Evolutionary conservation across 2,329 filamentous ascomycete genomes (phyloP).

Genomic region (Atkinsonella hypoxylon): DNA sequence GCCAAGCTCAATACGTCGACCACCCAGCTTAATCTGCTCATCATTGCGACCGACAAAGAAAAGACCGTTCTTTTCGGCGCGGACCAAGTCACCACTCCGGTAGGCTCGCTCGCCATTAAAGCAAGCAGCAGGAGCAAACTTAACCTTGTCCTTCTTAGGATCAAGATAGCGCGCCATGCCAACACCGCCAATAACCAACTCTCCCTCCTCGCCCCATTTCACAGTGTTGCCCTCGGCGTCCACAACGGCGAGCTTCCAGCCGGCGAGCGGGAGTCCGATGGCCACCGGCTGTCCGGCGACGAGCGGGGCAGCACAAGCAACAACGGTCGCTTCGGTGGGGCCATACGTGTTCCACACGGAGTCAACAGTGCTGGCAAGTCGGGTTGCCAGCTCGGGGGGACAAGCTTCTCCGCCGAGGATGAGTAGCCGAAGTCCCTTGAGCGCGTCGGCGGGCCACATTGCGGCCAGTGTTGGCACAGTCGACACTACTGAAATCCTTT

Average conservation of each 20-base stretch:
- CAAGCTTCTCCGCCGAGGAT: slow-evolving; percentile 15
- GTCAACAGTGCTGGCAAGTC: slow-evolving; percentile 10
- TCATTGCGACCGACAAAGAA: slow-evolving; percentile 16
- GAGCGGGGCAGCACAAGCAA: slow-evolving; percentile 12
- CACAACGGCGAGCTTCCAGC: slow-evolving; percentile 14
- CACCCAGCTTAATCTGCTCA: slow-evolving; percentile 18
- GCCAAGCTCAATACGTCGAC: slow-evolving; percentile 16
- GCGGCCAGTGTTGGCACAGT: slow-evolving; percentile 13
- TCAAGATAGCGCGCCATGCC: slow-evolving; percentile 14
- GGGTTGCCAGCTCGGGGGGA: slow-evolving; percentile 9
- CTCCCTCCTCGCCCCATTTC: slow-evolving; percentile 17
- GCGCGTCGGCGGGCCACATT: slow-evolving; percentile 12
- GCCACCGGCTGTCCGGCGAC: slow-evolving; percentile 9
- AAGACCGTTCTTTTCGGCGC: slow-evolving; percentile 12
- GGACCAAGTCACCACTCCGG: slow-evolving; percentile 15
- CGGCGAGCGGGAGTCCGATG: slow-evolving; percentile 12
- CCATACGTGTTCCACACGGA: slow-evolving; percentile 16
- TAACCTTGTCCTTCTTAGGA: slow-evolving; percentile 10
- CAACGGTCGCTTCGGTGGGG: slow-evolving; percentile 14
- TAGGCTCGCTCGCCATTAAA: slow-evolving; percentile 13
- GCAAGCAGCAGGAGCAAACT: slow-evolving; percentile 10
- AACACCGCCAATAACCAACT: slow-evolving; percentile 14
- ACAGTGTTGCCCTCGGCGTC: slow-evolving; percentile 32
- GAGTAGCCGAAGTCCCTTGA: slow-evolving; percentile 11
- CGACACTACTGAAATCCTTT: slow-evolving; percentile 13